Conservation (phyloP, 2,329 filamentous ascomycete species). For the Parastagonospora nodorum region DNA sequence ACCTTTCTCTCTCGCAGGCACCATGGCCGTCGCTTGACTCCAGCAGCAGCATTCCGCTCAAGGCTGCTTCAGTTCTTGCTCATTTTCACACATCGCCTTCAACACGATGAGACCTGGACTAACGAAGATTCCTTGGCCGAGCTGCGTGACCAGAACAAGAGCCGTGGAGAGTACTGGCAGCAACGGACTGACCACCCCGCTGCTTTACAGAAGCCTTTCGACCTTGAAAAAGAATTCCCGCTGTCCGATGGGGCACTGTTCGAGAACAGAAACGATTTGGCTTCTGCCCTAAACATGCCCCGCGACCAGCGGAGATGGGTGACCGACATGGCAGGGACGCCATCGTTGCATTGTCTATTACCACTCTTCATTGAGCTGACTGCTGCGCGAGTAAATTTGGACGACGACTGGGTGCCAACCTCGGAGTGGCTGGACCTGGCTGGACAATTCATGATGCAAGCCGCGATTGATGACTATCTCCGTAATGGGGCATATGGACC, state of each 20-base stretch:
- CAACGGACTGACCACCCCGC: constrained; percentile 26
- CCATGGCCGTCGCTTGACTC: constrained; percentile 39
- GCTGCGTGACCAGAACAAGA: constrained; percentile 45
- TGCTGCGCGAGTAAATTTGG: constrained; percentile 39
- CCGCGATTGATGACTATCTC: constrained; percentile 55
- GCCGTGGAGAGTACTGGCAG: constrained; percentile 36
- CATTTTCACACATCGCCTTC: constrained; percentile 51
- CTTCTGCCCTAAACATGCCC: constrained; percentile 32
- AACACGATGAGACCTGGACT: constrained; percentile 46
- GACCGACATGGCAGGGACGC: constrained; percentile 45
- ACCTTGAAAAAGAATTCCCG: constrained; percentile 34
- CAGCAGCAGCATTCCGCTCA: constrained; percentile 54
- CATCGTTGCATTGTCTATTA: constrained; percentile 49
- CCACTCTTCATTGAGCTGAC: constrained; percentile 60
- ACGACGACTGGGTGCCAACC: constrained; percentile 41
- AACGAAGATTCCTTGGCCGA: constrained; percentile 39
- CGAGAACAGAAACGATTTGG: constrained; percentile 33
- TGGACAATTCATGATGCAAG: constrained; percentile 56
- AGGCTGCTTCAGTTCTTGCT: constrained; percentile 55
- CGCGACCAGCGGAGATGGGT: constrained; percentile 29
- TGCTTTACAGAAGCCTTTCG: constrained; percentile 28
- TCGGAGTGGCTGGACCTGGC: constrained; percentile 53
- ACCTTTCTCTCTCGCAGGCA: constrained; percentile 50
- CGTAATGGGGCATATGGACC: constrained; percentile 43
- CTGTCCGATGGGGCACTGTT: constrained; percentile 30